Conservation (phyloP, 2,329 filamentous ascomycete species). For the Harringtonia aguacate region DNA sequence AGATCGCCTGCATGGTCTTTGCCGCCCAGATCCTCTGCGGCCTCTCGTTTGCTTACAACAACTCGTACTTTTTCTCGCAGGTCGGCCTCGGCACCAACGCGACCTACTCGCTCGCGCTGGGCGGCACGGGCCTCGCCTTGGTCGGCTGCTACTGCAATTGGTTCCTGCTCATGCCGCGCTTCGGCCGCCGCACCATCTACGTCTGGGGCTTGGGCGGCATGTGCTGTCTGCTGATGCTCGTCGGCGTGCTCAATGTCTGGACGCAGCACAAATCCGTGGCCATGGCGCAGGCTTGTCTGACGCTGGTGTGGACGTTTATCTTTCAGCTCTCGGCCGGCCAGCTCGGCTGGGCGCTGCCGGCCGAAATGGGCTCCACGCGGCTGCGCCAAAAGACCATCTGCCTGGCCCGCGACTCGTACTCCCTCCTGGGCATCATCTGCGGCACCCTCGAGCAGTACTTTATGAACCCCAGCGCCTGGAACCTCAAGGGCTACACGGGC, state of each 20-base stretch:
- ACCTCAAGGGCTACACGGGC: slow-evolving; percentile 36
- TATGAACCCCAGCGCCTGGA: slow-evolving; percentile 29
- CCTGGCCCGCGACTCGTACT: slow-evolving; percentile 20
- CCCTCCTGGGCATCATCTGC: slow-evolving; percentile 14
- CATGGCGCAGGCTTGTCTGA: slow-evolving; percentile 7
- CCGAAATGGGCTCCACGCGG: slow-evolving; percentile 22
- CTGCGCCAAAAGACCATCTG: slow-evolving; percentile 22
- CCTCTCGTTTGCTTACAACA: slow-evolving; percentile 23
- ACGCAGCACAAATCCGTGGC: background rate
- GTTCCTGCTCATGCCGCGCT: slow-evolving; percentile 8
- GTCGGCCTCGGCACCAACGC: slow-evolving; percentile 18
- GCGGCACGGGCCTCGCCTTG: slow-evolving; percentile 19
- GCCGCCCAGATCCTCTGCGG: slow-evolving; percentile 17
- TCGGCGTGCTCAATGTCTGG: slow-evolving; percentile 14
- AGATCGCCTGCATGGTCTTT: slow-evolving; percentile 30
- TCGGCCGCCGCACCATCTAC: slow-evolving; percentile 12
- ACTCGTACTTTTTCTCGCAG: slow-evolving; percentile 13
- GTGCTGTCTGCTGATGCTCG: slow-evolving; percentile 7
- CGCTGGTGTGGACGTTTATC: slow-evolving; percentile 11
- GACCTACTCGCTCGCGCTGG: slow-evolving; percentile 22
- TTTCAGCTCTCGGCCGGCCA: slow-evolving; percentile 27
- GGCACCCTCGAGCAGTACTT: slow-evolving; percentile 20
- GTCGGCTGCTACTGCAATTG: slow-evolving; percentile 8
- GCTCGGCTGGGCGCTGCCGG: slow-evolving; percentile 22
- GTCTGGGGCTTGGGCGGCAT: slow-evolving; percentile 9